These are phyloP conservation scores for Raffaelea deltoideospora DNA, from an alignment of 2,329 filamentous ascomycete species.

Conservation along the genomic window DNA sequence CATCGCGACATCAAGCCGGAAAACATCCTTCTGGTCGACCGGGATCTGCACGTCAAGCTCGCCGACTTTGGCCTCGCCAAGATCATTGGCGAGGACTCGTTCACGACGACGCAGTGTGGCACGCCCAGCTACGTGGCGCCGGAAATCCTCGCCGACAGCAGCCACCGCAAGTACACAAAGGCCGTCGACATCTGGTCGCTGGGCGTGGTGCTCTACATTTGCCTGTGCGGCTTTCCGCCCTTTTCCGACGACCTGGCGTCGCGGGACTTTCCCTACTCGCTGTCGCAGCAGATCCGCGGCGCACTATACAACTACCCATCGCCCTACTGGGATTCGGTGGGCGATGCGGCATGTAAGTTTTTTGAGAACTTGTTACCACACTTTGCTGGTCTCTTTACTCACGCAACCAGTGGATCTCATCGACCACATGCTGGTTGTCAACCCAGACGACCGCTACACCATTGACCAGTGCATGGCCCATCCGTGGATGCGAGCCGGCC, in stretches of 20 bases:
- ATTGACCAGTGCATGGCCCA: slow-evolving; percentile 85
- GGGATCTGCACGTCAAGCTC: slow-evolving; percentile 73
- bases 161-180: slow-evolving; percentile 77
- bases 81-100: slow-evolving; percentile 96
- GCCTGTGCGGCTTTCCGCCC: slow-evolving; percentile 87
- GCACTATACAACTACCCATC: slow-evolving; percentile 89
- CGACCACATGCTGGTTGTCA: slow-evolving; percentile 83
- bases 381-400: slow-evolving; percentile 1
- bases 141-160: slow-evolving; percentile 75
- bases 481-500: slow-evolving; percentile 63
- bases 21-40: slow-evolving; percentile 82
- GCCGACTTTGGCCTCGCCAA: slow-evolving; percentile 96
- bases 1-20: slow-evolving; percentile 97
- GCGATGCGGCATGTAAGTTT: slow-evolving; percentile 59
- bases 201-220: slow-evolving; percentile 96
- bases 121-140: slow-evolving; percentile 97
- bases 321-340: slow-evolving; percentile 85
- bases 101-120: slow-evolving; percentile 89
- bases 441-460: slow-evolving; percentile 68
- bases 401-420: slow-evolving; percentile 58
- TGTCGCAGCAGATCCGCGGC: slow-evolving; percentile 79
- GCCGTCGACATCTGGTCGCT: slow-evolving; percentile 95
- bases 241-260: slow-evolving; percentile 89
- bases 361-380: not conserved
- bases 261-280: slow-evolving; percentile 65